Conservation (phyloP, 176 grass and related monocot species). For the Hordeum vulgare region DNA sequence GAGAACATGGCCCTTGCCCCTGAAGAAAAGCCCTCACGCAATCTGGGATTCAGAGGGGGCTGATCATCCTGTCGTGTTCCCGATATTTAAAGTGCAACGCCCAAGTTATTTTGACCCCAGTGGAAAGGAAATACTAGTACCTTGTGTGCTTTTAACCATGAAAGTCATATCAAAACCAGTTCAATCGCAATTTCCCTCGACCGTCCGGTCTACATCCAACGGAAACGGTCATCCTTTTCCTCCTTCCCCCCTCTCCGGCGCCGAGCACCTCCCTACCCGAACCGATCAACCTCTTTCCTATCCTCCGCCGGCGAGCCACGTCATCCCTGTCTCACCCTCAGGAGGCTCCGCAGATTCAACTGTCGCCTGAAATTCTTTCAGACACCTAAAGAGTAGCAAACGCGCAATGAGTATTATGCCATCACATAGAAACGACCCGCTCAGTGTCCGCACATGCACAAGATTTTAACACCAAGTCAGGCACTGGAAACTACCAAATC, state of each 20-base stretch:
- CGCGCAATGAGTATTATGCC: background rate
- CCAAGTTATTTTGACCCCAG: background rate
- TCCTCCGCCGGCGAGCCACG: too few species aligned
- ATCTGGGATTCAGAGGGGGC: background rate
- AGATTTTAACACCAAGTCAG: background rate
- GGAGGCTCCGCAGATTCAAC: too few species aligned
- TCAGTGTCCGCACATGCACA: background rate
- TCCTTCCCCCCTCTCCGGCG: too few species aligned
- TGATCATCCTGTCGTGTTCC: background rate
- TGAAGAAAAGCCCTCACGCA: background rate
- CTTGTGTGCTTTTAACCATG: background rate
- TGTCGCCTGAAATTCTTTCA: too few species aligned
- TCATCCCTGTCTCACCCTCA: too few species aligned
- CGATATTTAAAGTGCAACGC: too few species aligned
- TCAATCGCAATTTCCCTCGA: too few species aligned
- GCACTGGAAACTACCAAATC: background rate
- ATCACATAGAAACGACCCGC: background rate
- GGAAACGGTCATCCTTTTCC: too few species aligned
- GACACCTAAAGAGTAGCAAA: too few species aligned
- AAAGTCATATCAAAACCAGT: background rate
- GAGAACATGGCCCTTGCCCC: conserved; percentile 9
- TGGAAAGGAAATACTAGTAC: background rate
- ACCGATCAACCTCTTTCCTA: too few species aligned
- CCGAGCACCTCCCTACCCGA: too few species aligned
- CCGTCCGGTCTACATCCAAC: too few species aligned